phyloP scores from a whole-genome alignment of 2,329 filamentous ascomycete species.

The Alternaria tenuissima region DNA sequence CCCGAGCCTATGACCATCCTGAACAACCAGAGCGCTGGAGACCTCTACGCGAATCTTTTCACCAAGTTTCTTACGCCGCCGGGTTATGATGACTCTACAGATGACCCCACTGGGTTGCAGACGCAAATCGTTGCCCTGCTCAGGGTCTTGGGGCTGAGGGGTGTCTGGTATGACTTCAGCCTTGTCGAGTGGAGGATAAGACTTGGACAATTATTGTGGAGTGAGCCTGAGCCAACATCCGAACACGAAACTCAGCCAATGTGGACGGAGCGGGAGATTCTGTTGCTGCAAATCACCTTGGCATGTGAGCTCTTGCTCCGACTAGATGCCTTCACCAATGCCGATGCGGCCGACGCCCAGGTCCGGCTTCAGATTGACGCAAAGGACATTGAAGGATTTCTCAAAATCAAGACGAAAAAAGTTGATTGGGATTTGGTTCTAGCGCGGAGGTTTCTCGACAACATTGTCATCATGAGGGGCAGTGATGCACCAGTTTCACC shows the following conservation, averaged over 20 bases:
- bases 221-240: constrained; percentile 40
- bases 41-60: constrained; percentile 58
- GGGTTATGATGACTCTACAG: constrained; percentile 52
- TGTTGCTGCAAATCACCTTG: constrained; percentile 63
- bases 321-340: constrained; percentile 57
- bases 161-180: constrained; percentile 78
- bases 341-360: constrained; percentile 44
- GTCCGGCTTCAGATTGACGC: constrained; percentile 53
- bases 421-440: constrained; percentile 65
- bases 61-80: constrained; percentile 54
- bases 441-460: constrained; percentile 62
- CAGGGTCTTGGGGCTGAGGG: constrained; percentile 69
- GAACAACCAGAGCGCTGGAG: constrained; percentile 60
- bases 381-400: constrained; percentile 56
- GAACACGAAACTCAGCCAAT: constrained; percentile 33
- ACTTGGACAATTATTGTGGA: constrained; percentile 76
- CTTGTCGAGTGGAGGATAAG: constrained; percentile 78
- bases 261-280: constrained; percentile 59
- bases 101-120: constrained; percentile 67
- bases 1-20: constrained; percentile 63
- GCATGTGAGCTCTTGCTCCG: constrained; percentile 64
- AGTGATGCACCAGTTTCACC: constrained; percentile 24
- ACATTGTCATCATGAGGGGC: constrained; percentile 53
- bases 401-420: constrained; percentile 59
- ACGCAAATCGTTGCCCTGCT: constrained; percentile 75